Base-by-base conservation (phyloP, 2,329 filamentous ascomycete species). In the Xylariaceae sp. region DNA sequence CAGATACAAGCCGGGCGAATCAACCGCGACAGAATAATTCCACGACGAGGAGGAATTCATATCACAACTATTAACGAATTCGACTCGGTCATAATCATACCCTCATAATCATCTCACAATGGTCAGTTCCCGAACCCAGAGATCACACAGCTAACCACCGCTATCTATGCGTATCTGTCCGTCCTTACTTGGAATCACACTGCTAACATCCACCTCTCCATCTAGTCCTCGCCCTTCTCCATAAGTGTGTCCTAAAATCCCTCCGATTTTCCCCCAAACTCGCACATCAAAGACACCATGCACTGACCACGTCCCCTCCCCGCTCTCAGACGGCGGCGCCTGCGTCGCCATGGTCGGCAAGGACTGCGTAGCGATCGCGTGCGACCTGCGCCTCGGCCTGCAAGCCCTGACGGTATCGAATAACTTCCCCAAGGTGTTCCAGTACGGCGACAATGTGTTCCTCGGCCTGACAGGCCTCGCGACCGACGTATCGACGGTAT, bases 381-480 rank as follows among this genome's bases (percentile, higher is more conserved):
- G 94, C 82, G 94, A 99, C 78, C 90, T 99, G 67, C 93, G 94
- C 65, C 90, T 99, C 67, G 94, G 94, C 71, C 88, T 97, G 73
- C 94, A 99, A 80, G 85, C 94, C 73, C 84, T 99, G 73, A 99
- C 94, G 64, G 90, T 99, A 61, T 97, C 92, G 76, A 99, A 99
- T 87, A 94, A 97, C 88, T 97, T 97, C 83, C 94, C 94, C 80
- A 99, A 99, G 83, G 90, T 99, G 82, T 97, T 97, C 86, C 87
- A 88, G 77, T 97, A 96, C 83, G 92, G 91, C 72, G 90, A 93
- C 71, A 90, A 93, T 72, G 90, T 94, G 70, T 97, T 95, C 78
- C 89, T 99, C 41, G 94, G 94, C 58, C 87, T 99, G 62, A 97
- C 94, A 3, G 94, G 94, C 58, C 89, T 99, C 55, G 94, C 94